Base-by-base conservation (phyloP, 805 yeast species). In the Isabelozyma rhagii region DNA sequence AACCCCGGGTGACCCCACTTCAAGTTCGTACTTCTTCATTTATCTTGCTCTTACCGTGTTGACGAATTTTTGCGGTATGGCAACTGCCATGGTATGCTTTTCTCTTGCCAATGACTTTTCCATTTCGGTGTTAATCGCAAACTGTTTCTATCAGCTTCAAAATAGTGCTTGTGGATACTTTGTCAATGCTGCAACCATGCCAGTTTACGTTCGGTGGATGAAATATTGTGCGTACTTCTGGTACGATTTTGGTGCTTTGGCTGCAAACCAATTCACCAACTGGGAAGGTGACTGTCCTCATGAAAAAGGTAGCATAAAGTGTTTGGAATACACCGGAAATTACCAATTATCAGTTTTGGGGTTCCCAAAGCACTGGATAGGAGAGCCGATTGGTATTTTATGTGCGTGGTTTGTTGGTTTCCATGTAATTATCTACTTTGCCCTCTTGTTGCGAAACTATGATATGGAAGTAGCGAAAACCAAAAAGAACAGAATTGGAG, bases 181-280 rank as follows among this genome's bases (percentile, higher is more conserved):
- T 60, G 87, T 85, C 18, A 88, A 89, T 63, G 81, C 91, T 0
- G 71, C 74, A 7, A 75, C 81, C 1, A 77, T 89, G 83, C 96
- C 96, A 0, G 96, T 87, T 1, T 90, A 90, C 59, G 96, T 89
- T 8, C 74, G 89, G 36, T 89, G 97, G 97, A 78, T 85, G 5
- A 87, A 85, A 61, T 89, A 87, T 64, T 70, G 84, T 49, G 84
- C 93, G 0, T 87, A 80, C 61, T 75, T 85, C 47, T 90, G 92
- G 89, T 89, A 86, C 60, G 84, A 84, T 0, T 87, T 86, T 65
- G 94, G 94, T 2, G 84, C 83, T 1, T 59, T 84, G 49, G 58
- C 78, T 40, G 77, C 91, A 0, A 86, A 84, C 59, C 84, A 88
- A 56, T 89, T 80, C 60, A 72, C 86, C 1, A 80, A 77, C 34